Evolutionary conservation across 2,329 filamentous ascomycete genomes (phyloP).

Genomic region (Fusarium verticillioides): DNA sequence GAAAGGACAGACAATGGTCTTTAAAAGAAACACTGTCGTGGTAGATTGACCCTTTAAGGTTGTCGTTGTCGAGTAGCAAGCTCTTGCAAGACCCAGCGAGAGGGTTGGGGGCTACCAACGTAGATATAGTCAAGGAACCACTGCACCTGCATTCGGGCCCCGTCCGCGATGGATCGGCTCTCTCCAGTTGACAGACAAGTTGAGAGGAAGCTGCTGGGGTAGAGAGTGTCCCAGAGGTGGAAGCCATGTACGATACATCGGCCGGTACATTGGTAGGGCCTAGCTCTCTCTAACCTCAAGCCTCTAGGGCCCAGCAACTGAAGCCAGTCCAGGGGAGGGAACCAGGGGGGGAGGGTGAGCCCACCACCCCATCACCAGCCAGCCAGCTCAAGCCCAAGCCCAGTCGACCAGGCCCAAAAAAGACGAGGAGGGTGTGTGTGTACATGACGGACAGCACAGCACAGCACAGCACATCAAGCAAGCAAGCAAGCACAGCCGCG

Average conservation of each 20-base stretch:
- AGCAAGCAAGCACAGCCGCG: slow-evolving; percentile 12
- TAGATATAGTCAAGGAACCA: slow-evolving; percentile 47
- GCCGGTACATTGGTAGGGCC: slow-evolving; percentile 37
- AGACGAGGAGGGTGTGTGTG: slow-evolving; percentile 25
- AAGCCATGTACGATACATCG: slow-evolving; percentile 32
- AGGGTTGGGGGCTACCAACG: slow-evolving; percentile 40
- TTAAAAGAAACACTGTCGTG: slow-evolving; percentile 17
- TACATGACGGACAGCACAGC: slow-evolving; percentile 20
- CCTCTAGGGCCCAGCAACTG: slow-evolving; percentile 26
- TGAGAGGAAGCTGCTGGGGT: slow-evolving; percentile 35
- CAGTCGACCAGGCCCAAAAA: slow-evolving; percentile 7
- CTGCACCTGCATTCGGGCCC: slow-evolving; percentile 43
- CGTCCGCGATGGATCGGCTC: slow-evolving; percentile 42
- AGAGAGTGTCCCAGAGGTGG: slow-evolving; percentile 11
- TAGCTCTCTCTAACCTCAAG: slow-evolving; percentile 3
- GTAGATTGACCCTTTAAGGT: slow-evolving; percentile 6
- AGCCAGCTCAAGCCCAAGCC: slow-evolving; percentile 30
- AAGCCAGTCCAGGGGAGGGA: slow-evolving; percentile 27
- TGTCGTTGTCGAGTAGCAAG: slow-evolving; percentile 35
- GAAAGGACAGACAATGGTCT: slow-evolving; percentile 19
- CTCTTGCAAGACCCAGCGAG: slow-evolving; percentile 35
- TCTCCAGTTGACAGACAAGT: slow-evolving; percentile 37
- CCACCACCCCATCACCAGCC: slow-evolving; percentile 32
- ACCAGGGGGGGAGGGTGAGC: slow-evolving; percentile 21
- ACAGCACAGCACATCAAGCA: not conserved